Base-by-base conservation (phyloP, 768 basidiomycete genomes). In the Leccinum pellstonianum region DNA sequence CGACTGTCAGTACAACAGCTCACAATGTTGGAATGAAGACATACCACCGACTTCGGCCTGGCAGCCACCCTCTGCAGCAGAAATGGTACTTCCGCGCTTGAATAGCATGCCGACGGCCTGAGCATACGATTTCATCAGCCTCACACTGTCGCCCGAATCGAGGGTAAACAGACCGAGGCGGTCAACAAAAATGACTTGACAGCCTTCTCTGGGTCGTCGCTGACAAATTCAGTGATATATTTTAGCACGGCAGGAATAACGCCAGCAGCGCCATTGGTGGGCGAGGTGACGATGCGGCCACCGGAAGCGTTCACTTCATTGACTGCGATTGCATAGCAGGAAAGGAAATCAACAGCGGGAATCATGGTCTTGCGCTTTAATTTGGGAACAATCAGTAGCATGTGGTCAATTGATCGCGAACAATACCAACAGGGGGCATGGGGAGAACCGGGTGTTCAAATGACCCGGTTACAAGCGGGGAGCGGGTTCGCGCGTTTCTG, bases 61-160 rank as follows among this genome's bases (percentile, higher is more conserved):
- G 72, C 94, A 96, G 11, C 87, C 94, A 19, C 95, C 95, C 75
- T 98, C 96, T 0, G 96, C 95, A 14, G 95, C 95, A 51, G 90
- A 92, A 54, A 98, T 97, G 2, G 95, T 96, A 62, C 93, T 93
- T n/a, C 95, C 94, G 60, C 95, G 85, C 72, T 98, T 98, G 79
- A 94, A 96, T 33, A 97, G 77, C 95, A 97, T 97, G 15, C 95
- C 94, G 55, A 96, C 76, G 9, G 95, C 90, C 90, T 91, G 56
- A 52, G 21, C 21, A 63, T 54, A 43, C 25, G 17, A 52, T 54
- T 47, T 62, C 60, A 55, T 62, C 23, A 67, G 53, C 55, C 23
- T 11, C 43, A 52, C 19, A 38, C 27, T 9, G 29, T 52, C n/a
- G 17, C 17, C 23, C 23, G 48, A 55, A 49, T 8, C 4, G 23